Evolutionary conservation across 768 basidiomycete genomes (phyloP).

Genomic region (Russula sp.): DNA sequence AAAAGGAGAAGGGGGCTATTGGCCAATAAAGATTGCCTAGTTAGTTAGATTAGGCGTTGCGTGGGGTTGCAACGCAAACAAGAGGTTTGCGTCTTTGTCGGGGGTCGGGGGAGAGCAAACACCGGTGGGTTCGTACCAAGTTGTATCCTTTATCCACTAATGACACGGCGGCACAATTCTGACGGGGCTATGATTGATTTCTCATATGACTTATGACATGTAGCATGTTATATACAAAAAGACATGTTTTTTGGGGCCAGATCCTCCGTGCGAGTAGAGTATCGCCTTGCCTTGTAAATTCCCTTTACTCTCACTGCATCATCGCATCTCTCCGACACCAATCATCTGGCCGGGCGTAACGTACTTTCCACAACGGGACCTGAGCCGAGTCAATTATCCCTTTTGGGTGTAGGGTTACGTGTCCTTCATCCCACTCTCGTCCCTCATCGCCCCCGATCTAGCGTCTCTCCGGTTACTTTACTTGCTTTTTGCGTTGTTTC

Average conservation of each 20-base stretch:
- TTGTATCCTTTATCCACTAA: too few species aligned
- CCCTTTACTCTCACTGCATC: not conserved
- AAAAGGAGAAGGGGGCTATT: not conserved
- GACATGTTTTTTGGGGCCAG: not conserved
- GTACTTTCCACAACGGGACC: not conserved
- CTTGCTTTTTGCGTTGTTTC: not conserved
- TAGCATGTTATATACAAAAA: not conserved
- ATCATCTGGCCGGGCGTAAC: not conserved
- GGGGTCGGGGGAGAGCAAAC: conserved; percentile 9
- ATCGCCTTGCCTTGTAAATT: not conserved
- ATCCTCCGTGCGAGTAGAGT: not conserved
- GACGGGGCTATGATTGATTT: not conserved
- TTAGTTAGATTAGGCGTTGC: not conserved
- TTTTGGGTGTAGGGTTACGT: too few species aligned
- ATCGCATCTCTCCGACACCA: not conserved
- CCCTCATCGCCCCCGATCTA: too few species aligned
- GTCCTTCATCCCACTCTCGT: too few species aligned
- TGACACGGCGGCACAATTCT: too few species aligned
- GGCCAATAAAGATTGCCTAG: not conserved
- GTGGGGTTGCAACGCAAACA: too few species aligned
- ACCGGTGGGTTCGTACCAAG: not conserved
- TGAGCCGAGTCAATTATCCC: too few species aligned
- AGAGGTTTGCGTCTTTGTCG: not conserved
- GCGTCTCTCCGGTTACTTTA: too few species aligned
- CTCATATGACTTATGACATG: too few species aligned